phyloP scores from a whole-genome alignment of 768 basidiomycete species.

The Hortiboletus campestris region DNA sequence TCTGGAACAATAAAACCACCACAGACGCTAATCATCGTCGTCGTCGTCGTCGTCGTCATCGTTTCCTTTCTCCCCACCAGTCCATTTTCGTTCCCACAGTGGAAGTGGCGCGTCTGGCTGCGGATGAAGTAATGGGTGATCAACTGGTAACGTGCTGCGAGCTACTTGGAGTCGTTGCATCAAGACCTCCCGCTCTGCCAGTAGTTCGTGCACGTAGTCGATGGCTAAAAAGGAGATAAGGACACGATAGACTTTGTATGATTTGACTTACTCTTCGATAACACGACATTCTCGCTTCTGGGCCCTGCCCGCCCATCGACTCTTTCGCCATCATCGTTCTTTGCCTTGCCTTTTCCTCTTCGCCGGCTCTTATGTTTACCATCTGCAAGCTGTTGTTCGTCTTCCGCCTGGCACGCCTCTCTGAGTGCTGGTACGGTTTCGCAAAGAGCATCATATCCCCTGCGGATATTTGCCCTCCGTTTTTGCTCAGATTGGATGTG shows the following conservation, averaged over 20 bases:
- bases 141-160: conserved; percentile 51
- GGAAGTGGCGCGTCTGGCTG: conserved; percentile 34
- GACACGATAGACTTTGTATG: neutral
- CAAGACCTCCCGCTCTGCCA: conserved; percentile 57
- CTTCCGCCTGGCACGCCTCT: conserved; percentile 78
- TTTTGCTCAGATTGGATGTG: conserved; percentile 96
- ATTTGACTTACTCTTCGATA: conserved; percentile 71
- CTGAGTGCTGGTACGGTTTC: conserved; percentile 77
- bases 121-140: conserved; percentile 53
- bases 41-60: conserved; percentile 49
- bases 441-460: conserved; percentile 87
- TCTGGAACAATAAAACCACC: neutral
- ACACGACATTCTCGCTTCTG: conserved; percentile 85
- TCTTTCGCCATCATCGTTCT: conserved; percentile 57
- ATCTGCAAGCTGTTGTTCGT: conserved; percentile 44
- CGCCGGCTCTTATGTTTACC: conserved; percentile 36
- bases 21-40: conserved; percentile 38
- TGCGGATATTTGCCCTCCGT: conserved; percentile 84
- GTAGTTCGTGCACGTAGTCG: conserved; percentile 72
- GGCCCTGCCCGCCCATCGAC: conserved; percentile 85
- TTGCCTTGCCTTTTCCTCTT: conserved; percentile 37
- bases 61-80: conserved; percentile 60
- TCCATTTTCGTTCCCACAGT: conserved; percentile 84
- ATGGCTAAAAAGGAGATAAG: conserved; percentile 55
- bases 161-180: conserved; percentile 60